A percentile compares a stretch with the other conserved stretches of the same genome.
phyloP scores from a whole-genome alignment of 495 filamentous ascomycete genomes.

The Corynascus novoguineensis region DNA sequence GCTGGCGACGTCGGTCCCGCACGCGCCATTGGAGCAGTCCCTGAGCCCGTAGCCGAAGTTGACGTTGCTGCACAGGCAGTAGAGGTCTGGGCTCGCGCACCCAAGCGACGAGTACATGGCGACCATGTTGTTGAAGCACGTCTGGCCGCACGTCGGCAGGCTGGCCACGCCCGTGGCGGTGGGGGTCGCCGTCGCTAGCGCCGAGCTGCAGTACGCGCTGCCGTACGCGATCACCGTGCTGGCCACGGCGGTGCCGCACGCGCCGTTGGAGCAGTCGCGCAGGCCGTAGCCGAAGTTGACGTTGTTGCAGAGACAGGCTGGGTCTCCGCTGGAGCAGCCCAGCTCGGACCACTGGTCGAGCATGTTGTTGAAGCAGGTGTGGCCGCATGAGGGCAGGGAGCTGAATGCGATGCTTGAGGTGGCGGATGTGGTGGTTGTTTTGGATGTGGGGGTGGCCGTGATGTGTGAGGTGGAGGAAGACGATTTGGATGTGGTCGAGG shows the following conservation, averaged over 20 bases:
- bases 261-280: constrained; percentile 1
- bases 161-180: too few relatives aligned
- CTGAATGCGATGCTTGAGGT: constrained; percentile 23
- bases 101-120: not conserved
- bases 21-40: not conserved
- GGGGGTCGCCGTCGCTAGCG: too few relatives aligned
- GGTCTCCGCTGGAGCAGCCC: not conserved
- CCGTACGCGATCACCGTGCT: not conserved
- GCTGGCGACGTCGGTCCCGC: not conserved
- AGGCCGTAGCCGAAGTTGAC: not conserved
- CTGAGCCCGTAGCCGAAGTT: not conserved
- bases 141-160: constrained; percentile 17
- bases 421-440: constrained; percentile 26
- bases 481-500: too few relatives aligned
- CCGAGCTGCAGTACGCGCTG: not conserved
- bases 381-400: constrained; percentile 22
- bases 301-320: not conserved
- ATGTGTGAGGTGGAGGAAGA: too few relatives aligned
- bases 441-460: too few relatives aligned
- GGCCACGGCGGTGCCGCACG: not conserved
- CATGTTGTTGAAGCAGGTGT: not conserved
- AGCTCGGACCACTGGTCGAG: not conserved
- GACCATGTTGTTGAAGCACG: not conserved
- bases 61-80: not conserved
- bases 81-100: not conserved